Evolutionary conservation across 352 stramenopile genomes (phyloP), one percentile per base, ranked within the genome.

Genomic region (Peronospora belbahrii): DNA sequence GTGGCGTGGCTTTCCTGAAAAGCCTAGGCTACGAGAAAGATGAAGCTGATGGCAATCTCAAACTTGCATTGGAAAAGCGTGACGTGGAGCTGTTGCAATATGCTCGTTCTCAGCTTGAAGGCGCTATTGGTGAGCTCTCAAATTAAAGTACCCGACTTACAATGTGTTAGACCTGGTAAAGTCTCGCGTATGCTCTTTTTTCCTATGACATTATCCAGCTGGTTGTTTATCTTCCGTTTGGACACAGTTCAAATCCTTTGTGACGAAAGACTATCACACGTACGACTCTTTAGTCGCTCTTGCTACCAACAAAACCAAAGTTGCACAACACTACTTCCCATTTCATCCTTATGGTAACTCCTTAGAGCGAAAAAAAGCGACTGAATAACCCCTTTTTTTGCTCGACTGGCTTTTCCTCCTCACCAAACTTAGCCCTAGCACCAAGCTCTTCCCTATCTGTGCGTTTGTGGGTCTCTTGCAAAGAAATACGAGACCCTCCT

Each of bases 21-120:
- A 72, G 67, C 15, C 41, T 95, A 4, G 88, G 88, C n/a, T 97
- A 95, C 63, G 76, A 75, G 17, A 97, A 95, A 52, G 74, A 93
- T 32, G 76, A 85, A 19, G 57, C 36, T 13, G 70, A 85, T 31
- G 74, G 80, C 14, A 56, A 74, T 10, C 56, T 93, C 5, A 79
- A 84, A 45, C 65, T 95, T 0, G 57, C 67, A 5, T 10, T 77
- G 6, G 74, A 86, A 42, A 70, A 79, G 28, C 68, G 69, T 28
- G 65, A 95, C 48, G 51, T 76, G 28, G 56, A 62, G 42, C 48
- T 89, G 38, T 51, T 95, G 47, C 59, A 79, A 30, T 84, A 80
- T 41, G 77, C 77, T n/a, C 52, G 58, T 39, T 52, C 56, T 39
- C 60, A 75, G 22, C 58, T 88, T 17, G 56, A 87, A n/a, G 60